phyloP scores from a whole-genome alignment of 208 protist genomes.

The Kentomonas sorsogonicus region DNA sequence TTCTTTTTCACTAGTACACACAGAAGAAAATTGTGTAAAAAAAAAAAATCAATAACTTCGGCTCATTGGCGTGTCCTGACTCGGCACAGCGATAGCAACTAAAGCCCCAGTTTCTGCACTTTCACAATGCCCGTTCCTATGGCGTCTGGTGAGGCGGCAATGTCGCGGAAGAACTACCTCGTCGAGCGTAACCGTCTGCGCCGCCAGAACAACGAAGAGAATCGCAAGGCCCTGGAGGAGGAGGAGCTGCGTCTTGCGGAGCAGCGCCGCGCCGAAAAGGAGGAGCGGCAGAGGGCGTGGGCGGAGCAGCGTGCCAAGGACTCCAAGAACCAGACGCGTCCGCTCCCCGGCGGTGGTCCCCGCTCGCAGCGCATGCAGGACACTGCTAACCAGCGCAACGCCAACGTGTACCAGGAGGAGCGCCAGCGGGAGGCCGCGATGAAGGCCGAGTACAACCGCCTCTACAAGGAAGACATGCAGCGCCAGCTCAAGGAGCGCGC shows the following conservation, averaged over 20 bases:
- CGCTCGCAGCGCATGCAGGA: conserved; percentile 38
- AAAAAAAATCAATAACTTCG: conserved; percentile 4
- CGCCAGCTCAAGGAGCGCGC: conserved; percentile 56
- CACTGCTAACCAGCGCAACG: conserved; percentile 15
- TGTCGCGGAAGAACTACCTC: conserved; percentile 75
- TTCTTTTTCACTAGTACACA: too few species aligned
- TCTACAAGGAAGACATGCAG: conserved; percentile 59
- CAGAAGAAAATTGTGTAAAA: conserved; percentile 8
- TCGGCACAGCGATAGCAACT: too few species aligned
- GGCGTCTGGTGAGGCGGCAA: conserved; percentile 43
- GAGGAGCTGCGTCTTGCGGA: conserved; percentile 50
- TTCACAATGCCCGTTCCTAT: too few species aligned
- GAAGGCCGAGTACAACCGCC: conserved; percentile 55
- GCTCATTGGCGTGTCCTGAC: too few species aligned
- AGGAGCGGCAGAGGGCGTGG: conserved; percentile 45
- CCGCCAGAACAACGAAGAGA: conserved; percentile 41
- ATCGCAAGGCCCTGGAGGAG: conserved; percentile 49
- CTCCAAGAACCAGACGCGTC: conserved; percentile 20
- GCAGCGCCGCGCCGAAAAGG: conserved; percentile 37
- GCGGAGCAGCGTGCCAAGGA: conserved; percentile 10
- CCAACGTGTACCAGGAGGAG: conserved; percentile 44
- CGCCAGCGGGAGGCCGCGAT: conserved; percentile 47
- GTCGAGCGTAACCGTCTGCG: conserved; percentile 75
- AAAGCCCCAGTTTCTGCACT: too few species aligned
- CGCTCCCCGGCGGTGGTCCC: conserved; percentile 53